phyloP scores from a whole-genome alignment of 768 basidiomycete species.

The Rossbeevera mucosa region DNA sequence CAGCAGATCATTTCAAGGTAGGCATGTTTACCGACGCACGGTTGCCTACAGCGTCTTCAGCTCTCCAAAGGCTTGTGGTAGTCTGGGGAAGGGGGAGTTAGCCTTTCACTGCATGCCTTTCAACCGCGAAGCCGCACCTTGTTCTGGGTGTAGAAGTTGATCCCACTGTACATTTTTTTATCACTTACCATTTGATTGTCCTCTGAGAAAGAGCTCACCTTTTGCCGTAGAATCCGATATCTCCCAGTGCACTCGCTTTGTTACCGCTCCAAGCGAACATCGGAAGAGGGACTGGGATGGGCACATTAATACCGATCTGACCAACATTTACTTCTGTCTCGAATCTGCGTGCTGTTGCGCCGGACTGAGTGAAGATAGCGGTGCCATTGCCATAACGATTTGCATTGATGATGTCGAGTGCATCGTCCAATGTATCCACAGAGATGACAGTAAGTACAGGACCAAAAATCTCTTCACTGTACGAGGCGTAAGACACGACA shows the following conservation, averaged over 20 bases:
- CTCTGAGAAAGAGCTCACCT: slow-evolving; percentile 39
- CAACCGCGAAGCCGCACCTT: slow-evolving; percentile 48
- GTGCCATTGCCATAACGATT: slow-evolving; percentile 94
- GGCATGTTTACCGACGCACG: slow-evolving; percentile 87
- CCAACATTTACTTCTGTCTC: slow-evolving; percentile 85
- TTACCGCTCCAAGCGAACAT: slow-evolving; percentile 99
- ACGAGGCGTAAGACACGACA: not conserved
- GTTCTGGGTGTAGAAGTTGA: slow-evolving; percentile 95
- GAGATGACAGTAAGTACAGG: slow-evolving; percentile 78
- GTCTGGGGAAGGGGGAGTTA: slow-evolving; percentile 49
- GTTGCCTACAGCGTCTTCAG: slow-evolving; percentile 75
- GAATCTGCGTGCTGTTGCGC: slow-evolving; percentile 91
- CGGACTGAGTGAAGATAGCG: slow-evolving; percentile 94
- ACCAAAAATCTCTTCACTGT: slow-evolving; percentile 92
- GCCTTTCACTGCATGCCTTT: not conserved
- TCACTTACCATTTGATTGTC: not conserved
- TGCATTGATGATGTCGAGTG: slow-evolving; percentile 81
- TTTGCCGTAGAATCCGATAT: slow-evolving; percentile 89
- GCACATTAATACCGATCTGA: slow-evolving; percentile 90
- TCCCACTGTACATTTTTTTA: slow-evolving; percentile 46
- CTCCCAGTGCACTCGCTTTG: slow-evolving; percentile 81
- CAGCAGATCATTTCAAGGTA: slow-evolving; percentile 45
- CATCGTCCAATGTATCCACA: slow-evolving; percentile 85
- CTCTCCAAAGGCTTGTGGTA: slow-evolving; percentile 87
- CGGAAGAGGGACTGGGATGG: slow-evolving; percentile 86